Base-by-base conservation (phyloP, 371 early-diverging fungal species). In the Phascolomyces articulosus region DNA sequence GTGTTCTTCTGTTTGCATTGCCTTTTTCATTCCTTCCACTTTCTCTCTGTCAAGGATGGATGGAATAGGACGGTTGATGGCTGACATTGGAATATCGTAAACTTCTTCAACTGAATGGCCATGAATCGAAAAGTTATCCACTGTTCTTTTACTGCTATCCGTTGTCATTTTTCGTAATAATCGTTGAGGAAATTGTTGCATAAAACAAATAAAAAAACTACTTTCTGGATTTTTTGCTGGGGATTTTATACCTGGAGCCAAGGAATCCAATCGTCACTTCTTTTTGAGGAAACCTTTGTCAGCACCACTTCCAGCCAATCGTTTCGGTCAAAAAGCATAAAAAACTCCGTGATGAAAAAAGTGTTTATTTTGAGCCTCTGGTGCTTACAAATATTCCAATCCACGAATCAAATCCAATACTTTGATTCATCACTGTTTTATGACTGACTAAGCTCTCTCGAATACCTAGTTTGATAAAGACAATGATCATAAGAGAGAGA, bases 91-190 rank as follows among this genome's bases (percentile, higher is more conserved):
- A 11, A 81, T 73, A 57, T 81, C 79, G 55, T 72, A 72, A 58
- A 75, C 80, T 49, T 76, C 73, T 64, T 68, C 64, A 11, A 79
- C 40, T 2, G 73, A 21, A 26, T 77, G 69, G 23, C 80, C 80
- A 58, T 79, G 80, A 40, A 79, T 77, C 7, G 80, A 79, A 58
- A 69, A 79, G 29, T 79, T 79, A 55, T 79, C 80, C 9, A 74
- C 69, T 23, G 15, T 6, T 0, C 11, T 21, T 23, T 53, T 24
- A 11, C 28, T 47, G 57, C 47, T 58, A 2, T 38, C 7, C 8
- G 40, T 64, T n/a, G 58, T 27, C 64, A 64, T 65, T 65, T 31
- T 65, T 11, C 63, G 29, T 53, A 56, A 9, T 34, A 34, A 34
- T 34, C 11, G 34, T 34, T 11, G 59, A 28, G 53, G 40, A 9